These are phyloP conservation scores for Curvularia sp. DNA, from an alignment of 2,329 filamentous ascomycete genomes.

Conservation along the genomic window DNA sequence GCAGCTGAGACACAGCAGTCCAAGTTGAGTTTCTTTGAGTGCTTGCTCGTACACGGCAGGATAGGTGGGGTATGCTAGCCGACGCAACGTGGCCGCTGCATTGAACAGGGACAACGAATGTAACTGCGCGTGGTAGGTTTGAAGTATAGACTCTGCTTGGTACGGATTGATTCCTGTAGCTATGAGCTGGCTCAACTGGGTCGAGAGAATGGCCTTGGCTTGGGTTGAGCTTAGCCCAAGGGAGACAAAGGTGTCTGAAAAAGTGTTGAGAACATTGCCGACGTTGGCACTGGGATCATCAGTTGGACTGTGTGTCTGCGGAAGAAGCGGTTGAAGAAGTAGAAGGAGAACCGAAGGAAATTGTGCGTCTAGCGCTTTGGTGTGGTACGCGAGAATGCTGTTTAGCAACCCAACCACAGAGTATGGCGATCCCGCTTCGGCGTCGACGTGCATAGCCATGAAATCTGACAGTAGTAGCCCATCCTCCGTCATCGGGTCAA, in stretches of 20 bases:
- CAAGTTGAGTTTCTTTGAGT: conserved; percentile 61
- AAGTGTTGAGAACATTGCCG: conserved; percentile 45
- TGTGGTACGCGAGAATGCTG: conserved; percentile 53
- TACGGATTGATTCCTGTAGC: conserved; percentile 56
- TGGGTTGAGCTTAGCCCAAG: conserved; percentile 50
- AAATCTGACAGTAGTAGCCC: conserved; percentile 48
- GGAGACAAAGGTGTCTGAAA: conserved; percentile 50
- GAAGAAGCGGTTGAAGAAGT: conserved; percentile 55
- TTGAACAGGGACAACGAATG: conserved; percentile 55
- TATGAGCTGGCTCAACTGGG: conserved; percentile 50
- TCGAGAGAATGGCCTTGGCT: conserved; percentile 52
- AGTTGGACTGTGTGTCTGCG: conserved; percentile 49
- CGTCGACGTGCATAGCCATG: conserved; percentile 44
- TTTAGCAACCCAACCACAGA: conserved; percentile 53
- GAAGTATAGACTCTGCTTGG: conserved; percentile 63
- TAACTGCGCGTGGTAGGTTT: conserved; percentile 65
- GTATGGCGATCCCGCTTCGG: conserved; percentile 47
- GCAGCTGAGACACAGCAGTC: conserved; percentile 64
- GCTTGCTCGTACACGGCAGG: conserved; percentile 65
- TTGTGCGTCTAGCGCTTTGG: conserved; percentile 54
- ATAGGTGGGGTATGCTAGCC: conserved; percentile 62
- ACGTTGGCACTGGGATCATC: conserved; percentile 38
- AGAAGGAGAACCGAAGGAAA: conserved; percentile 56
- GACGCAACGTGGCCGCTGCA: conserved; percentile 63
- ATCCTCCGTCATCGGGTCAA: conserved; percentile 36